phyloP scores from a whole-genome alignment of 1,284 basidiomycete genomes.

The Moniliella sp. region DNA sequence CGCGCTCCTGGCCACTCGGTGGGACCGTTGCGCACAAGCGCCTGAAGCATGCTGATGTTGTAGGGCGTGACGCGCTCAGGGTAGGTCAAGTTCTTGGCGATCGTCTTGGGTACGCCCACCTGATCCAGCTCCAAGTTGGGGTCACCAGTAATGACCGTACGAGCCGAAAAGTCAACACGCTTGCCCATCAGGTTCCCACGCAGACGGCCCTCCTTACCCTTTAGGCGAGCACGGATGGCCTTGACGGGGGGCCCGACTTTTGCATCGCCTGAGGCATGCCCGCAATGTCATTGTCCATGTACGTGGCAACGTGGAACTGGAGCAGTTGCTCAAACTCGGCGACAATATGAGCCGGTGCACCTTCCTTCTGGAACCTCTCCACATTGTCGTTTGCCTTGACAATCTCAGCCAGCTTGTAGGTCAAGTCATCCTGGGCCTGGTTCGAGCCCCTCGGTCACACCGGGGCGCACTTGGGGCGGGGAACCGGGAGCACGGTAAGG shows the following conservation, averaged over 20 bases:
- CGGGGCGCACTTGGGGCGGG: slow-evolving; percentile 94
- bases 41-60: slow-evolving; percentile 81
- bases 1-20: slow-evolving; percentile 84
- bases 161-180: slow-evolving; percentile 95
- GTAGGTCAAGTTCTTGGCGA: slow-evolving; percentile 92
- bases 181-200: slow-evolving; percentile 96
- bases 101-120: slow-evolving; percentile 87
- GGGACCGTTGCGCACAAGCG: slow-evolving; percentile 87
- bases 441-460: slow-evolving; percentile 77
- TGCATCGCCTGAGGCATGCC: slow-evolving; percentile 92
- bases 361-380: slow-evolving; percentile 78
- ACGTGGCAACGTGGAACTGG: slow-evolving; percentile 85
- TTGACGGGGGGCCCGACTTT: slow-evolving; percentile 91
- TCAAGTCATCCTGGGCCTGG: slow-evolving; percentile 89
- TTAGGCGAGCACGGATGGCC: slow-evolving; percentile 86
- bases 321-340: slow-evolving; percentile 91
- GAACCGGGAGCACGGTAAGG: slow-evolving; percentile 84
- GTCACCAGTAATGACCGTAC: slow-evolving; percentile 97
- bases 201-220: slow-evolving; percentile 94
- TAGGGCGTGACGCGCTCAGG: slow-evolving; percentile 96
- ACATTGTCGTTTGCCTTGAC: slow-evolving; percentile 86
- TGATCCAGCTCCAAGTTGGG: slow-evolving; percentile 89
- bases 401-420: slow-evolving; percentile 90
- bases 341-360: slow-evolving; percentile 83
- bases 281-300: slow-evolving; percentile 99